Conservation (phyloP, 441 rosid genomes). For the Gossypium schwendimanii region DNA sequence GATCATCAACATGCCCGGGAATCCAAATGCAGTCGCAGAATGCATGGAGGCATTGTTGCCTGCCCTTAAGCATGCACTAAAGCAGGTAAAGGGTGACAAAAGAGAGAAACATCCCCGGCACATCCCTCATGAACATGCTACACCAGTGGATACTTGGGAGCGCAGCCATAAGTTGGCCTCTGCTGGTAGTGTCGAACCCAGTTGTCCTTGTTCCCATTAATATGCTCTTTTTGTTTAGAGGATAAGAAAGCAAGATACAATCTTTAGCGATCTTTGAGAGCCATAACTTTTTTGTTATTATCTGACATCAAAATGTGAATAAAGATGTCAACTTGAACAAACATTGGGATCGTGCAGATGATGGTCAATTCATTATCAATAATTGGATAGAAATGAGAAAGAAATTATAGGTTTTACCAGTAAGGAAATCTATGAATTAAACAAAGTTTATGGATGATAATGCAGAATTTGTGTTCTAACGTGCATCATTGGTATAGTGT, state of each 20-base stretch:
- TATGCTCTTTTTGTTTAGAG: background rate
- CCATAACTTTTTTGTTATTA: background rate
- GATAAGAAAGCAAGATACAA: background rate
- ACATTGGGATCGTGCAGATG: background rate
- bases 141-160: slow-evolving; percentile 63
- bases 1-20: slow-evolving; percentile 98
- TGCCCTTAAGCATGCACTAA: slow-evolving; percentile 79
- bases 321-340: background rate
- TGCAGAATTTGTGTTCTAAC: background rate
- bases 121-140: slow-evolving; percentile 61
- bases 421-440: background rate
- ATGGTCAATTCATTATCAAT: background rate
- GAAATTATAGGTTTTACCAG: background rate
- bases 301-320: background rate
- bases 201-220: slow-evolving; percentile 61
- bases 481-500: background rate
- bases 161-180: slow-evolving; percentile 57
- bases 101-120: slow-evolving; percentile 88
- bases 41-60: slow-evolving; percentile 92
- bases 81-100: slow-evolving; percentile 90
- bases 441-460: background rate
- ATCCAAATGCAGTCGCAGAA: slow-evolving; percentile 90
- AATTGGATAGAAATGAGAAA: background rate
- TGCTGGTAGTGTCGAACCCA: slow-evolving; percentile 21
- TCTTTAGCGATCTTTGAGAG: background rate